phyloP scores from a whole-genome alignment of 371 early-diverging fungal species.

The Mucor sp. region DNA sequence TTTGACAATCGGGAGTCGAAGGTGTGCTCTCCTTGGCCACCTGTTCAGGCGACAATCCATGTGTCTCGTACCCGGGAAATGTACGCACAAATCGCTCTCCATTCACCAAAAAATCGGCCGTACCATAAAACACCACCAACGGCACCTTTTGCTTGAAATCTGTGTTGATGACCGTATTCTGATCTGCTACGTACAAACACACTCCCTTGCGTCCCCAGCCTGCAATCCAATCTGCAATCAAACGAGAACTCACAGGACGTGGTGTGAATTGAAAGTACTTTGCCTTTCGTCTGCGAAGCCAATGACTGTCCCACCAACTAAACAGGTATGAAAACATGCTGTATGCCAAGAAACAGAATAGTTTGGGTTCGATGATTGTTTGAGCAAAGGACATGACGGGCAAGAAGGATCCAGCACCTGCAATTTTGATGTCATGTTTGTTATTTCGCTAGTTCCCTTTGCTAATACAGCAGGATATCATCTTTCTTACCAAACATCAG shows the following conservation, averaged over 20 bases:
- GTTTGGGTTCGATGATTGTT: constrained; percentile 18
- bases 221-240: constrained; percentile 54
- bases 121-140: constrained; percentile 55
- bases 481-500: constrained; percentile 39
- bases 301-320: constrained; percentile 61
- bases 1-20: neutral
- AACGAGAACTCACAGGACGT: constrained; percentile 48
- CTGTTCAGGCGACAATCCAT: constrained; percentile 18
- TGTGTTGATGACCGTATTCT: neutral
- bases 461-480: neutral
- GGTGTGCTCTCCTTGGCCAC: constrained; percentile 15
- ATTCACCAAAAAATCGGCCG: constrained; percentile 54
- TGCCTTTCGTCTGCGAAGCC: constrained; percentile 50
- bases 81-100: constrained; percentile 45
- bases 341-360: constrained; percentile 47
- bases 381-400: constrained; percentile 53
- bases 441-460: neutral
- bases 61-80: constrained; percentile 34
- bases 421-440: neutral
- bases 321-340: constrained; percentile 62
- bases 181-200: constrained; percentile 30
- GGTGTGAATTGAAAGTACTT: constrained; percentile 66
- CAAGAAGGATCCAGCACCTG: constrained; percentile 48
- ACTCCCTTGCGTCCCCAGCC: constrained; percentile 53
- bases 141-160: constrained; percentile 26